phyloP scores from a whole-genome alignment of 176 grass and related monocot genomes.

The Poa pratensis region DNA sequence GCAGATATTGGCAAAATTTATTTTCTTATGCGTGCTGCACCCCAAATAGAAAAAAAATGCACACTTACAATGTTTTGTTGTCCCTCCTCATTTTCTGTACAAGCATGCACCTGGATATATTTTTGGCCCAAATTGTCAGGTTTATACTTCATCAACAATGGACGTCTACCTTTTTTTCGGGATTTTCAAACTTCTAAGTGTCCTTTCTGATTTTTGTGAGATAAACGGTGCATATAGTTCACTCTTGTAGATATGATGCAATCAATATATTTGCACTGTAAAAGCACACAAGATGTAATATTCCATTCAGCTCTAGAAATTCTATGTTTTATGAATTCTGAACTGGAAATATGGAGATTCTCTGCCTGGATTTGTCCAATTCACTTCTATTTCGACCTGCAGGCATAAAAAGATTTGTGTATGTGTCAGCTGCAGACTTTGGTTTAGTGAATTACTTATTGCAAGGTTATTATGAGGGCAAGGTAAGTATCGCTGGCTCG shows the following conservation, averaged over 20 bases:
- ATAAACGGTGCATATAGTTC: neutral
- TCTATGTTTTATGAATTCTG: conserved; percentile 7
- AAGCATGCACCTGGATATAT: neutral
- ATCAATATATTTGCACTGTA: conserved; percentile 22
- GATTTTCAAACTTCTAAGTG: neutral
- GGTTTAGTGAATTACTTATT: conserved; percentile 79
- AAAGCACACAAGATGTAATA: neutral
- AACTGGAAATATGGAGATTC: neutral
- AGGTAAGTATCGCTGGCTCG: conserved; percentile 66
- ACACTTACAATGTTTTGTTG: neutral
- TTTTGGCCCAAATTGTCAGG: neutral
- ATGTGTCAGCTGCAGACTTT: conserved; percentile 94
- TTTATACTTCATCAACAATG: conserved; percentile 10
- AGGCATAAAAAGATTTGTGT: conserved; percentile 95
- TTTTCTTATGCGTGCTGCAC: neutral
- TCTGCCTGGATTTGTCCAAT: neutral
- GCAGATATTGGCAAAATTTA: conserved; percentile 3
- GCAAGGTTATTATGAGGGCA: conserved; percentile 91
- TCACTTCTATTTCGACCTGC: conserved; percentile 36
- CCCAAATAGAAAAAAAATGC: neutral
- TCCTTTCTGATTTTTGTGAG: neutral
- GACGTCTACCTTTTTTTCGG: neutral
- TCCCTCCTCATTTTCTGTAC: neutral
- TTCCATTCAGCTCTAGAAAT: conserved; percentile 2
- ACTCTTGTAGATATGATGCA: conserved; percentile 28